Conservation (phyloP, 306 rosid species). For the apple (Malus domestica) region ASM211411v1 NC_041803.1:10227501-10228000, state of each 20-base stretch:
- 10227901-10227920: constrained; percentile 74
- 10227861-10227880: constrained; percentile 16
- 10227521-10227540: neutral
- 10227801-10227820: neutral
- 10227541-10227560: constrained; percentile 76
- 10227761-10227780: neutral
- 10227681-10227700: neutral
- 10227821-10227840: constrained; percentile 1
- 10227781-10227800: neutral
- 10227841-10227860: neutral
- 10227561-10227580: constrained; percentile 77
- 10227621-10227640: neutral
- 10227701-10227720: neutral
- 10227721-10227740: neutral
- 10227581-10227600: constrained; percentile 91
- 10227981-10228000: neutral
- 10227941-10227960: constrained; percentile 93
- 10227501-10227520: neutral
- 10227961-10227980: constrained; percentile 71
- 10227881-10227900: constrained; percentile 92
- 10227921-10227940: constrained; percentile 83
- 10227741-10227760: neutral
- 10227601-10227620: constrained; percentile 42
- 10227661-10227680: neutral
- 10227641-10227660: neutral